phyloP scores from a whole-genome alignment of 1,284 basidiomycete species.

The Sanghuangporus weigelae region DNA sequence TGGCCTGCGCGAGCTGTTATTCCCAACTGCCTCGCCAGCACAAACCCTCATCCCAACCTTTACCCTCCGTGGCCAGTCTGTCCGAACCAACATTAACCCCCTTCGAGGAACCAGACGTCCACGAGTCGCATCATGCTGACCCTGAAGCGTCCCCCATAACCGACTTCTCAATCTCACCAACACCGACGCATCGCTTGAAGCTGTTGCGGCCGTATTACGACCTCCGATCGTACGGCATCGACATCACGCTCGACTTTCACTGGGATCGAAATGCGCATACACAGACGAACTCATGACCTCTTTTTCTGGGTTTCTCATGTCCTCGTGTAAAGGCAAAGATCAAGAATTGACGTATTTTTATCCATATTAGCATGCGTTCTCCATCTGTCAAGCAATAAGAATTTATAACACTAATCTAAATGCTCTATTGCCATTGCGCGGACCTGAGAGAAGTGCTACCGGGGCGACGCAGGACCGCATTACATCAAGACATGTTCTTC shows the following conservation, averaged over 20 bases:
- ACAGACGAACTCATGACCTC: neutral
- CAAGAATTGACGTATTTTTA: no score
- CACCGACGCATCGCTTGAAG: neutral
- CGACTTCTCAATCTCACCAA: neutral
- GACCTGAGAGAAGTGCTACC: constrained; percentile 11
- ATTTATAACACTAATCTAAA: neutral
- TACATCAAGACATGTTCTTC: constrained; percentile 20
- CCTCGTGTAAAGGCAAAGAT: neutral
- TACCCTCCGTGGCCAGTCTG: neutral
- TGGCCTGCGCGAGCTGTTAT: constrained; percentile 1
- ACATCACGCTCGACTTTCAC: constrained; percentile 64
- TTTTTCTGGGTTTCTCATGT: constrained; percentile 18
- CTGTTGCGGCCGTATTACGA: constrained; percentile 55
- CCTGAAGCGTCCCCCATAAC: neutral
- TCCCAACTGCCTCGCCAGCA: neutral
- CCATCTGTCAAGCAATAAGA: neutral
- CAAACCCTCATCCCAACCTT: neutral
- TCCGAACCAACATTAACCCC: neutral
- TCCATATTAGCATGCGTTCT: neutral
- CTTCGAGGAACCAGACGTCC: neutral
- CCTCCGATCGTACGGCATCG: constrained; percentile 63
- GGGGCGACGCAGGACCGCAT: no score
- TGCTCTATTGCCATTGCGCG: neutral
- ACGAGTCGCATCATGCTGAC: neutral
- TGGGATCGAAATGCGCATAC: constrained; percentile 34